A percentile compares a stretch with the other conserved stretches of the same genome.
Evolutionary conservation across 805 yeast species (phyloP).

Genomic region (Helenozyma rhizophorensis): DNA sequence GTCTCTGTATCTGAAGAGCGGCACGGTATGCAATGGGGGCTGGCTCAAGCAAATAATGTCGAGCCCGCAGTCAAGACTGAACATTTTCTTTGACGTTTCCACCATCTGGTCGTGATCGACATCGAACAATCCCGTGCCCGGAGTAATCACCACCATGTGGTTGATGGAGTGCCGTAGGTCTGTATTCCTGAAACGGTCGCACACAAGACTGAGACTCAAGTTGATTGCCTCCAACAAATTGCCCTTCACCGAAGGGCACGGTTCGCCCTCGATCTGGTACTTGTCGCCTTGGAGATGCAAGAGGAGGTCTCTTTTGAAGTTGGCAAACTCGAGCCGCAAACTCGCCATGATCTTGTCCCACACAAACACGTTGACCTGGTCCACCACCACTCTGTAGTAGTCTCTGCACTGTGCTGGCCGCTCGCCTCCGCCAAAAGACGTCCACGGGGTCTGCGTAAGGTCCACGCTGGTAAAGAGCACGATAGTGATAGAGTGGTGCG

Average conservation of each 20-base stretch:
- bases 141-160: constrained; percentile 83
- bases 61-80: constrained; percentile 77
- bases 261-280: constrained; percentile 42
- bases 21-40: constrained; percentile 90
- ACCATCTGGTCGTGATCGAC: constrained; percentile 76
- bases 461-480: constrained; percentile 84
- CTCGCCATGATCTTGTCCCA: constrained; percentile 94
- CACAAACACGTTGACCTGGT: constrained; percentile 80
- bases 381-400: constrained; percentile 90
- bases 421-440: constrained; percentile 65
- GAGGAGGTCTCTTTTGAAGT: constrained; percentile 71
- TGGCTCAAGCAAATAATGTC: constrained; percentile 86
- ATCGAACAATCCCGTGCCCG: constrained; percentile 92
- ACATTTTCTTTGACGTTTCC: constrained; percentile 69
- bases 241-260: constrained; percentile 86
- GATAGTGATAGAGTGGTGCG: constrained; percentile 88
- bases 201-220: constrained; percentile 71
- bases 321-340: constrained; percentile 77
- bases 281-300: constrained; percentile 34
- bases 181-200: constrained; percentile 75
- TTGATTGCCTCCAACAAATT: constrained; percentile 85
- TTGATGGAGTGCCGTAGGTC: constrained; percentile 87
- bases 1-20: constrained; percentile 72
- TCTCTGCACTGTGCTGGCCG: constrained; percentile 64
- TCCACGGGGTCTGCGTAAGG: constrained; percentile 47